These are phyloP conservation scores for Castanea sativa DNA, from an alignment of 306 rosid species.

Conservation along the genomic window DNA sequence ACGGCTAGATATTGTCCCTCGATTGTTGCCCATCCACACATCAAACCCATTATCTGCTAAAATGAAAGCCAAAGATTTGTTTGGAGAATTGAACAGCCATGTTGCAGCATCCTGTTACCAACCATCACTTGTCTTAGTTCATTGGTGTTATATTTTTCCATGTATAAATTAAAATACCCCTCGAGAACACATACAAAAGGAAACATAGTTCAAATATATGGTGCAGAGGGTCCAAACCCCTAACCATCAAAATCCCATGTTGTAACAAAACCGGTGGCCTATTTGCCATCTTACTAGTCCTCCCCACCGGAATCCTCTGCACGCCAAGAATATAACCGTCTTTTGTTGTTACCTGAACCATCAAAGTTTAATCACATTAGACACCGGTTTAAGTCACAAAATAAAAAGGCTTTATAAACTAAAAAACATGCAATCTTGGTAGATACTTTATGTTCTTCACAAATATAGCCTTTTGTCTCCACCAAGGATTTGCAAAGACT, in stretches of 20 bases:
- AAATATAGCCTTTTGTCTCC: constrained; percentile 54
- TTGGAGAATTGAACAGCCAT: constrained; percentile 70
- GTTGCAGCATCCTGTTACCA: constrained; percentile 64
- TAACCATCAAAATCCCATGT: constrained; percentile 67
- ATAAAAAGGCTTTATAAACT: too few relatives aligned
- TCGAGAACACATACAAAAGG: too few relatives aligned
- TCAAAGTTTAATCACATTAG: background rate
- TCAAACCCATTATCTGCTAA: constrained; percentile 75
- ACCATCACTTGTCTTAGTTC: constrained; percentile 3
- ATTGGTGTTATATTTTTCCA: background rate
- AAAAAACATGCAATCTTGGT: background rate
- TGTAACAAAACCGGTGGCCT: constrained; percentile 64
- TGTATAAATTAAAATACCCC: too few relatives aligned
- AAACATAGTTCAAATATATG: too few relatives aligned
- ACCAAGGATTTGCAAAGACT: constrained; percentile 62
- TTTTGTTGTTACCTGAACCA: constrained; percentile 57
- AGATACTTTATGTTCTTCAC: constrained; percentile 59
- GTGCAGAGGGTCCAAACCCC: background rate
- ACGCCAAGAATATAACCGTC: constrained; percentile 74
- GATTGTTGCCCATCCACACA: constrained; percentile 76
- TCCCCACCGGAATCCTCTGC: constrained; percentile 51
- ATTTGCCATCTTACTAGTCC: constrained; percentile 30
- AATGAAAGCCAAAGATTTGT: constrained; percentile 57
- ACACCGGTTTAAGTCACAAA: background rate
- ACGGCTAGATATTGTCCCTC: constrained; percentile 70